A percentile compares a stretch with the other conserved stretches of the same genome.
phyloP scores from a whole-genome alignment of 768 basidiomycete genomes.

The Trametes sanguinea region DNA sequence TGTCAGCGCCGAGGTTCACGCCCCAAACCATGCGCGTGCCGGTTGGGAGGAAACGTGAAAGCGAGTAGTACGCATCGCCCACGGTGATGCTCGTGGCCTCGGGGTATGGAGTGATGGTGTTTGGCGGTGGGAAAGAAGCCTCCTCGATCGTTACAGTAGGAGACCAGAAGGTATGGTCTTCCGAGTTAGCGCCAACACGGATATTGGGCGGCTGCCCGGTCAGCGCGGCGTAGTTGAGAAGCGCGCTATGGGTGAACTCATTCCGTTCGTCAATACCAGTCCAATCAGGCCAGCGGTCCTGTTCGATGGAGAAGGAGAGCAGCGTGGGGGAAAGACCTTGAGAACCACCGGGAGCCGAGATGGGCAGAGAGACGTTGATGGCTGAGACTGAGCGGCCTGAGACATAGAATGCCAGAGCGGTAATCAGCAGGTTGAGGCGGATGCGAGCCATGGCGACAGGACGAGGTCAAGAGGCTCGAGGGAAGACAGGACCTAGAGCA shows the following conservation, averaged over 20 bases:
- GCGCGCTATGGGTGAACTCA: conserved; percentile 59
- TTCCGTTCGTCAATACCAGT: conserved; percentile 52
- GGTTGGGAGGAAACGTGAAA: conserved; percentile 52
- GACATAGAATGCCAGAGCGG: background rate
- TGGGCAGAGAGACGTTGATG: conserved; percentile 43
- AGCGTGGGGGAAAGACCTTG: conserved; percentile 46
- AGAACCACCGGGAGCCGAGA: conserved; percentile 39
- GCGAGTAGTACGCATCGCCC: conserved; percentile 56
- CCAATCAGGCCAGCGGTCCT: conserved; percentile 75
- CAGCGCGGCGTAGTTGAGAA: conserved; percentile 55
- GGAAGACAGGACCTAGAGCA: background rate
- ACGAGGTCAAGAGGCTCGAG: background rate
- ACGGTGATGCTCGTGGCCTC: conserved; percentile 64
- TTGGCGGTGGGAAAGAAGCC: conserved; percentile 50
- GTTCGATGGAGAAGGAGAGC: conserved; percentile 68
- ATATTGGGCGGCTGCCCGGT: conserved; percentile 57
- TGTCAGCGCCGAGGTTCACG: conserved; percentile 55
- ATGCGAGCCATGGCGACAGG: background rate
- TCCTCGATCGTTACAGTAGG: conserved; percentile 46
- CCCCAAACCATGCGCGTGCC: conserved; percentile 68
- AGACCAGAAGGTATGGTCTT: conserved; percentile 61
- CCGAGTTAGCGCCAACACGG: conserved; percentile 55
- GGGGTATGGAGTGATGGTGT: conserved; percentile 58
- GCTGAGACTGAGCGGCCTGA: conserved; percentile 10
- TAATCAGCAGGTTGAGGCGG: background rate